Evolutionary conservation across 2,329 filamentous ascomycete species (phyloP), one percentile per base, ranked within the genome.

Genomic region (Elsinoe batatas): DNA sequence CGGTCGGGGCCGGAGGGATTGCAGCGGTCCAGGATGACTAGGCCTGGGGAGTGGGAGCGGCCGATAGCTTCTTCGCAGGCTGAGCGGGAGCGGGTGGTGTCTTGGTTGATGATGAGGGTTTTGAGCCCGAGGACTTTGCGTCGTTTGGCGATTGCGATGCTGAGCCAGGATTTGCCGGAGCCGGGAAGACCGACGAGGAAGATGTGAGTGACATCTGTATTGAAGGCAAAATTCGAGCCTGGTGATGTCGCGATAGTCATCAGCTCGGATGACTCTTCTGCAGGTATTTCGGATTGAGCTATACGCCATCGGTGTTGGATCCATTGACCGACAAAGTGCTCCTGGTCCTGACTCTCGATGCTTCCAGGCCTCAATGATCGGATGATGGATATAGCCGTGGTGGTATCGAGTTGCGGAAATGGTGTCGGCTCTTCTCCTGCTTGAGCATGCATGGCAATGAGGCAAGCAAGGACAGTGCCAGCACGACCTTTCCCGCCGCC

Each of bases 401-500:
- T 42, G 10, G 50, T 54, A 18, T 47, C 56, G 8, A 59, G 47
- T 5, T 30, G 22, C 17, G 51, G 51, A n/a, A 18, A 26, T 13
- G 18, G 11, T n/a, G 36, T 38, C 12, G 17, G 17, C 8, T 44
- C 33, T 10, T 57, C 22, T 2, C 13, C 15, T 7, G n/a, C n/a
- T 37, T 35, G 35, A n/a, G 36, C 44, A 13, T 54, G 51, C 36
- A 53, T 50, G 3, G 58, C 56, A 26, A 59, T 57, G 10, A 59
- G 46, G 20, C 58, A 57, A 22, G 58, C 53, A 13, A 54, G 56
- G 17, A 59, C 54, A 13, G 56, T 56, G 4, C 58, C 58, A 20
- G 58, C 56, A 15, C 58, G 55, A 12, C 58, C 58, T 44, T 59
- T 59, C 2, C 58, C 58, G 32, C 56, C 58, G 5, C 56, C 58